Conservation (phyloP, 768 basidiomycete genomes). For the Gautieria morchelliformis region DNA sequence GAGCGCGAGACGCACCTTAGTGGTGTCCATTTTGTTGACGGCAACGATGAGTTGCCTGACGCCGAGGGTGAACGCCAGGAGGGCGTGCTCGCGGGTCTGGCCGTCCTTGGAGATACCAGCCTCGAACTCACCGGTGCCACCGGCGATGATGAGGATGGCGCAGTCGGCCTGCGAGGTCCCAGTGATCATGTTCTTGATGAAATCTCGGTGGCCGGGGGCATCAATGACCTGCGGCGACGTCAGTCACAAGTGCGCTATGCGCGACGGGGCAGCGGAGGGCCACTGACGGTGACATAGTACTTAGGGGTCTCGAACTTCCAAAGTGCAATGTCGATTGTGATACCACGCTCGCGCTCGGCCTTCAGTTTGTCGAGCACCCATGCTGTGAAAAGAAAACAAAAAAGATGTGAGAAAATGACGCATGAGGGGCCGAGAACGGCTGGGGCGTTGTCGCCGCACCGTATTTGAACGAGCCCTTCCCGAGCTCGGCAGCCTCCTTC, state of each 20-base stretch:
- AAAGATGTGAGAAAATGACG: not conserved
- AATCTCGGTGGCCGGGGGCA: constrained; percentile 99
- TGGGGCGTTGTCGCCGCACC: constrained; percentile 43
- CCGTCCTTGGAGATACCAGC: constrained; percentile 99
- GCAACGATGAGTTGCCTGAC: constrained; percentile 99
- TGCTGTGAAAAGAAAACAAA: constrained; percentile 41
- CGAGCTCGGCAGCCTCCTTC: constrained; percentile 99
- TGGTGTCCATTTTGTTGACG: constrained; percentile 99
- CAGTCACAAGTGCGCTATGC: not conserved
- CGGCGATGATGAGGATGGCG: constrained; percentile 98
- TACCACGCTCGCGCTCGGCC: constrained; percentile 99
- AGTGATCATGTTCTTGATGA: constrained; percentile 99
- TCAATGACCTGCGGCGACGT: constrained; percentile 74
- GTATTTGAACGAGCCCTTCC: constrained; percentile 98
- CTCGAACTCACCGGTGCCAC: constrained; percentile 99
- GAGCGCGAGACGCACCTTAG: constrained; percentile 50
- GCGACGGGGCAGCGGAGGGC: constrained; percentile 13
- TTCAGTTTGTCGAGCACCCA: constrained; percentile 99
- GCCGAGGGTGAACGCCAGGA: constrained; percentile 99
- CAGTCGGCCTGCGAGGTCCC: constrained; percentile 99
- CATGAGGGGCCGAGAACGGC: not conserved
- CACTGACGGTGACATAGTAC: constrained; percentile 75
- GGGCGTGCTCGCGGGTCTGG: constrained; percentile 99
- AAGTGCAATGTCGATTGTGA: constrained; percentile 99
- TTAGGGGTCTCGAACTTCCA: constrained; percentile 99